Evolutionary conservation across 2,329 filamentous ascomycete genomes (phyloP).

Genomic region (Drechslerella dactyloides): DNA sequence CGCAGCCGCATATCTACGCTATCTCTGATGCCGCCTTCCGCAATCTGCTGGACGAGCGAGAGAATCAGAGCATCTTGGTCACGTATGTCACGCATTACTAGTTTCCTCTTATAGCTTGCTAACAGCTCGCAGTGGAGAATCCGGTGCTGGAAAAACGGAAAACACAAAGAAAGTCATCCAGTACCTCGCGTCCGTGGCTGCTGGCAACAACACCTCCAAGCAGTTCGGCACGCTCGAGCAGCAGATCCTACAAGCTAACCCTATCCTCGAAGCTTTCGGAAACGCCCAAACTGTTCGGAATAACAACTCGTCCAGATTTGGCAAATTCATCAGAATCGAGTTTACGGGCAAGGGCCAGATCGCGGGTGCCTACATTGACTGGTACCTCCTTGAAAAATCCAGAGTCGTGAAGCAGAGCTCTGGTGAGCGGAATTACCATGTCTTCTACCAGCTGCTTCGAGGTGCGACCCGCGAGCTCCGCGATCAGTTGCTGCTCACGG

Average conservation of each 20-base stretch:
- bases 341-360: conserved; percentile 89
- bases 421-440: conserved; percentile 92
- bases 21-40: conserved; percentile 97
- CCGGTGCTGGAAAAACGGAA: conserved; percentile 96
- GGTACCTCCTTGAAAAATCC: conserved; percentile 98
- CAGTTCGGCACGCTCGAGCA: conserved; percentile 87
- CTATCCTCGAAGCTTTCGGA: conserved; percentile 95
- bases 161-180: conserved; percentile 99
- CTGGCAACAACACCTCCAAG: conserved; percentile 73
- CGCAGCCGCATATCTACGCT: conserved; percentile 94
- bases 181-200: conserved; percentile 91
- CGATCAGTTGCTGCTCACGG: conserved; percentile 75
- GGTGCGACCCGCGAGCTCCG: conserved; percentile 78
- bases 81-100: conserved; percentile 64
- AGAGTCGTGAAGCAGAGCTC: conserved; percentile 86
- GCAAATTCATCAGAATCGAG: conserved; percentile 98
- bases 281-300: conserved; percentile 98
- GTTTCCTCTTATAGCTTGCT: conserved; percentile 1
- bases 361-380: conserved; percentile 94
- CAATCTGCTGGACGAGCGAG: conserved; percentile 90
- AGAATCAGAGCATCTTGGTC: conserved; percentile 96
- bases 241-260: conserved; percentile 94
- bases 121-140: conserved; percentile 71
- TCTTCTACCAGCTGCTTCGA: conserved; percentile 93
- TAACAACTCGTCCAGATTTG: conserved; percentile 97